A percentile compares a stretch with the other conserved stretches of the same genome.
Evolutionary conservation across 164 flowering plant genomes (phyloP).

Genomic region (Akebia trifoliata): DNA sequence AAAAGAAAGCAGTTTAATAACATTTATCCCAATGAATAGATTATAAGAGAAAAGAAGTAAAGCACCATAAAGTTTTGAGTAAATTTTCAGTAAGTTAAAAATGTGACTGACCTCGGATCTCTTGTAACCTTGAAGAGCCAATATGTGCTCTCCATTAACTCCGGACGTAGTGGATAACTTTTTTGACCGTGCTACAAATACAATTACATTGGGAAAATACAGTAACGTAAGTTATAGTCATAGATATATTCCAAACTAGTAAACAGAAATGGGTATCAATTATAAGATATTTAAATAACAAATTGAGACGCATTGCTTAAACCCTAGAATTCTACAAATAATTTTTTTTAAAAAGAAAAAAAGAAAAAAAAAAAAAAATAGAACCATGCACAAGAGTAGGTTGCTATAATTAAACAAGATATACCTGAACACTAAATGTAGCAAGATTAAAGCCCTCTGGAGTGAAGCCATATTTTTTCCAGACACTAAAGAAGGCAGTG

Average conservation of each 20-base stretch:
- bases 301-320: too few species aligned
- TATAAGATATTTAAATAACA: too few species aligned
- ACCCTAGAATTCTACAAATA: too few species aligned
- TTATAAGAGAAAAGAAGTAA: too few species aligned
- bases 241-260: background rate
- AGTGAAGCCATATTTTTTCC: conserved; percentile 97
- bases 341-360: too few species aligned
- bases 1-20: too few species aligned
- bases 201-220: background rate
- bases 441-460: conserved; percentile 99
- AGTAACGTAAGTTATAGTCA: background rate
- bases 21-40: too few species aligned
- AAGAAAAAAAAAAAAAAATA: too few species aligned
- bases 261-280: background rate
- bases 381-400: too few species aligned
- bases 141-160: conserved; percentile 96
- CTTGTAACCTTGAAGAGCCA: conserved; percentile 99
- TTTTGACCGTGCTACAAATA: conserved; percentile 77
- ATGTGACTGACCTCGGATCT: conserved; percentile 60
- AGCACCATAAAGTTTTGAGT: background rate
- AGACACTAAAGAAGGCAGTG: conserved; percentile 90
- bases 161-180: conserved; percentile 96
- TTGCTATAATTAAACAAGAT: conserved; percentile 8
- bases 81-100: background rate
- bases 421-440: conserved; percentile 88